Evolutionary conservation across 306 rosid species (phyloP), one percentile per base, ranked within the genome.

Genomic region (Sicyos baderoa): DNA sequence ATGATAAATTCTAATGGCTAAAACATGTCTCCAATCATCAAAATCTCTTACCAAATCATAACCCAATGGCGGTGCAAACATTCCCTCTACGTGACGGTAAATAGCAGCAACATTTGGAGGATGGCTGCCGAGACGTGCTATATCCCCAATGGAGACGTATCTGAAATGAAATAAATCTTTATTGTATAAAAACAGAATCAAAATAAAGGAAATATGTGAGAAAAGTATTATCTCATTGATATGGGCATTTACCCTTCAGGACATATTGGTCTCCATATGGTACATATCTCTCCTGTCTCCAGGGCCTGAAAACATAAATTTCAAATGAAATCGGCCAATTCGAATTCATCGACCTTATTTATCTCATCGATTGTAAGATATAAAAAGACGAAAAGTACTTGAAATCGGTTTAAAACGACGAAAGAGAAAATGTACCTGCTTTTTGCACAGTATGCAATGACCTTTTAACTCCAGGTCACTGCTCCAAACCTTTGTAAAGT

Each of bases 31-130:
- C 62, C 37, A 56, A 19, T 19, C 32, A 64, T 2, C 44, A 22
- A 75, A 29, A 25, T 81, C 72, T 66, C 93, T 83, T 83, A 93
- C 99, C 91, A 93, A 86, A 76, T 93, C 99, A 76, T 86, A 93
- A 22, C 99, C 99, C 66, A 85, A 27, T 3, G 99, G 99, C 76
- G 58, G 86, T 67, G 85, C 83, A 59, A 90, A 93, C 76, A 64
- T 54, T 76, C 81, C 83, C 77, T 88, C 96, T 65, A 84, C 70
- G 56, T 90, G 80, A 72, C 84, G 88, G 77, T 93, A 93, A 53
- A 90, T 84, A 75, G 97, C 99, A 70, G 96, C 97, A 78, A 90
- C 97, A 60, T 84, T 90, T 49, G 99, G 99, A 75, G 99, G 94
- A 79, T 93, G 96, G 77, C 42, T 80, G 66, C 99, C 96, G 72